phyloP scores from a whole-genome alignment of 2,329 filamentous ascomycete species.

The Fusarium graminum region DNA sequence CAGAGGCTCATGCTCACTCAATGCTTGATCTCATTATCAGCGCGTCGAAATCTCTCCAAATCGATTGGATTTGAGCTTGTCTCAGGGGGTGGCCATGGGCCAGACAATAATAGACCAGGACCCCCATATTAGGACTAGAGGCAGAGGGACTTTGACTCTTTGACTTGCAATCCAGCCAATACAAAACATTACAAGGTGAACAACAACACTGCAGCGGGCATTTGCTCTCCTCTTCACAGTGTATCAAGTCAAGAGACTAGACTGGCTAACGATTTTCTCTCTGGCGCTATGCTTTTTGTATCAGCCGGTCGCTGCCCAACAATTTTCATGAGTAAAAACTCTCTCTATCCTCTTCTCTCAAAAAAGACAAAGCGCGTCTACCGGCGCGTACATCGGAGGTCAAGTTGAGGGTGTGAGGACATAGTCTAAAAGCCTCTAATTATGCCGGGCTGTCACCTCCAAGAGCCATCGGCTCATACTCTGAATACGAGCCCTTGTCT shows the following conservation, averaged over 20 bases:
- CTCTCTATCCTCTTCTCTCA: constrained; percentile 13
- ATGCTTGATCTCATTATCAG: constrained; percentile 27
- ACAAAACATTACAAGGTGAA: constrained; percentile 22
- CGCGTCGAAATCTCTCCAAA: constrained; percentile 32
- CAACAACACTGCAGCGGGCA: constrained; percentile 16
- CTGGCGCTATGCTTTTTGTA: constrained; percentile 33
- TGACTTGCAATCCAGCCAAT: constrained; percentile 29
- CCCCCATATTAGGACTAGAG: constrained; percentile 26
- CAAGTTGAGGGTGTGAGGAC: constrained; percentile 30
- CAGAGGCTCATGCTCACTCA: neutral
- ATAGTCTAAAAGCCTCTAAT: constrained; percentile 5
- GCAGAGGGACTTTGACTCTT: constrained; percentile 6
- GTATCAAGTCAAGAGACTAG: constrained; percentile 1
- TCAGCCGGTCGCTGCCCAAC: constrained; percentile 32
- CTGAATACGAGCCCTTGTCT: constrained; percentile 45
- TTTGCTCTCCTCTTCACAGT: neutral
- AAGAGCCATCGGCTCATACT: constrained; percentile 38
- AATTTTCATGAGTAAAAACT: constrained; percentile 16
- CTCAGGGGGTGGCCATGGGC: constrained; percentile 47
- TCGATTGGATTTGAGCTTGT: constrained; percentile 45
- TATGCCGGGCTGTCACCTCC: constrained; percentile 41
- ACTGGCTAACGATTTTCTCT: constrained; percentile 13
- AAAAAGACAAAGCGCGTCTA: constrained; percentile 35
- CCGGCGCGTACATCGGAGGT: constrained; percentile 37
- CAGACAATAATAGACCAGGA: constrained; percentile 43